Percentiles rank a stretch among this genome's conserved stretches.
phyloP scores from a whole-genome alignment of 129 eudicot species.

The Arctium minus region DNA sequence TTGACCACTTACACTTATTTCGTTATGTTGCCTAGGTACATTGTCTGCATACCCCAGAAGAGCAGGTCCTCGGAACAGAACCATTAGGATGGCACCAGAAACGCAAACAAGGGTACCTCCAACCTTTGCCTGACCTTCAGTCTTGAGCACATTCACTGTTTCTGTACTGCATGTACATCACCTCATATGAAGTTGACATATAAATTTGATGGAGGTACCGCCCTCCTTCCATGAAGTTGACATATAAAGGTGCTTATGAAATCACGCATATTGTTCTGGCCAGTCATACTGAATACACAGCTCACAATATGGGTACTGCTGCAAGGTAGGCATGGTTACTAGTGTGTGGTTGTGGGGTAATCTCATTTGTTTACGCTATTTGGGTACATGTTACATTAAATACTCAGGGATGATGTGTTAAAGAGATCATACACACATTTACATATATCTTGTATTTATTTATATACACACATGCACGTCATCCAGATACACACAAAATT shows the following conservation, averaged over 20 bases:
- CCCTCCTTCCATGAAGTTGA: neutral
- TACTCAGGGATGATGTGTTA: neutral
- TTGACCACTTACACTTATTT: conserved; percentile 69
- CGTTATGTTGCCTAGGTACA: conserved; percentile 29
- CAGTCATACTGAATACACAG: neutral
- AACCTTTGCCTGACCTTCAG: conserved; percentile 88
- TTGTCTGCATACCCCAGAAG: conserved; percentile 52
- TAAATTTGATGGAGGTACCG: neutral
- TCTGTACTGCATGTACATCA: conserved; percentile 70
- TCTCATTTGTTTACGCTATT: neutral
- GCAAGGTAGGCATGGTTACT: neutral
- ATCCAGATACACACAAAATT: neutral
- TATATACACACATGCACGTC: neutral
- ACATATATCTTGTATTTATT: neutral
- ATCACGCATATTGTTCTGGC: neutral
- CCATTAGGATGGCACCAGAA: conserved; percentile 92
- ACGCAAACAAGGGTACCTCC: conserved; percentile 89
- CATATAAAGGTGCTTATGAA: neutral
- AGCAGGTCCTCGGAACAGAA: conserved; percentile 81
- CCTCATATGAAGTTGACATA: neutral
- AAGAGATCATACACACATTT: neutral
- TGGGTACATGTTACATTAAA: neutral
- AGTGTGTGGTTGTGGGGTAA: neutral
- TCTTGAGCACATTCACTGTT: conserved; percentile 59
- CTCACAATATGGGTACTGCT: neutral